These are phyloP conservation scores for Cryptococcus hybrid DNA, from an alignment of 1,284 basidiomycete genomes.

Conservation along the genomic window DNA sequence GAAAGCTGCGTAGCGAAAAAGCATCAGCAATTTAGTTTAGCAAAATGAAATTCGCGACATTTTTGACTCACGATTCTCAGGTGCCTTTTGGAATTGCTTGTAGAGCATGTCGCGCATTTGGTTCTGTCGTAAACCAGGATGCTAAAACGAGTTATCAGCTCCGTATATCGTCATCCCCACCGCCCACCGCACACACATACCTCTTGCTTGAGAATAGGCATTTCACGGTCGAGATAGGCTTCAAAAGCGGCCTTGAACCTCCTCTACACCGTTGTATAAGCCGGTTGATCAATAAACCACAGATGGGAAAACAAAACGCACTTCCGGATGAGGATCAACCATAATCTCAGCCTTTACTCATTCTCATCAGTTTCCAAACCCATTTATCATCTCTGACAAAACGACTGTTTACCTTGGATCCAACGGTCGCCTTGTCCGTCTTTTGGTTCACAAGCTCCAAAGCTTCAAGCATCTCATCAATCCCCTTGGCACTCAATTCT, in stretches of 20 bases:
- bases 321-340: constrained; percentile 92
- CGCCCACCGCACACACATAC: constrained; percentile 34
- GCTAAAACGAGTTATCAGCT: constrained; percentile 10
- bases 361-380: background rate
- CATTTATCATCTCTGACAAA: background rate
- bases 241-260: constrained; percentile 92
- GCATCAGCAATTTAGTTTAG: background rate
- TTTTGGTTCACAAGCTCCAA: constrained; percentile 85
- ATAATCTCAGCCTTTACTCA: constrained; percentile 61
- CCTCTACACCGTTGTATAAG: constrained; percentile 54
- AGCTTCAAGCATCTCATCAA: constrained; percentile 90
- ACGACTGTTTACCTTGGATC: constrained; percentile 48
- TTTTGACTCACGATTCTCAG: constrained; percentile 47
- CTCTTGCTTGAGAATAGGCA: constrained; percentile 74
- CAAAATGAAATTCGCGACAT: background rate
- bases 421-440: constrained; percentile 87
- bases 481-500: constrained; percentile 76
- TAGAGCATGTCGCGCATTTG: constrained; percentile 49
- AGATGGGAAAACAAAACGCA: constrained; percentile 48
- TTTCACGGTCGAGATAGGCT: constrained; percentile 84
- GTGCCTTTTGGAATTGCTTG: constrained; percentile 51
- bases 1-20: constrained; percentile 56
- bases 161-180: background rate
- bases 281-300: background rate
- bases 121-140: constrained; percentile 49